phyloP scores from a whole-genome alignment of 306 rosid species.

The Casuarina cunninghamiana region DNA sequence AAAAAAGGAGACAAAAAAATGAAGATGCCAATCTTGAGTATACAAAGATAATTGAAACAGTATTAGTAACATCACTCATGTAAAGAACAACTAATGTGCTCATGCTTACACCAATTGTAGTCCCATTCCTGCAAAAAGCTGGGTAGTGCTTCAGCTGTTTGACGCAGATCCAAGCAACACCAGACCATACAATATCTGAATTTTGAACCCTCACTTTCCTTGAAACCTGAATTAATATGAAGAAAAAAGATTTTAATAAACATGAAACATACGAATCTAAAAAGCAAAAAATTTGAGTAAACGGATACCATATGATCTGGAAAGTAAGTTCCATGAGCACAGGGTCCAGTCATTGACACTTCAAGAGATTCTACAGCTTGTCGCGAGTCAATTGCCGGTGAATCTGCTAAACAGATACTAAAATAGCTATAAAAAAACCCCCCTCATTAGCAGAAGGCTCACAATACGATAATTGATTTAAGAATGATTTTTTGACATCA shows the following conservation, averaged over 20 bases:
- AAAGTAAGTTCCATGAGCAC: conserved; percentile 32
- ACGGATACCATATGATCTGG: conserved; percentile 61
- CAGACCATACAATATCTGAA: conserved; percentile 77
- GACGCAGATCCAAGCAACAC: conserved; percentile 63
- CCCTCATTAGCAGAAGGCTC: background rate
- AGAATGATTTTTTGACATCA: background rate
- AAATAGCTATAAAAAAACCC: conserved; percentile 16
- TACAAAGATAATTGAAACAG: background rate
- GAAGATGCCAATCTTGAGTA: background rate
- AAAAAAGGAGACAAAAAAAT: background rate
- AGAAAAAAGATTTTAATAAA: conserved; percentile 20
- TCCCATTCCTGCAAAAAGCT: conserved; percentile 61
- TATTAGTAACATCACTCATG: background rate
- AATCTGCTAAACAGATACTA: conserved; percentile 46
- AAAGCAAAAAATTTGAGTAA: conserved; percentile 14
- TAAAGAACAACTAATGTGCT: conserved; percentile 18
- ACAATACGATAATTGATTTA: background rate
- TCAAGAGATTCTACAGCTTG: conserved; percentile 35
- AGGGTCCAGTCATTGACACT: conserved; percentile 31
- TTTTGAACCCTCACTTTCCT: conserved; percentile 61
- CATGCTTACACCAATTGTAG: conserved; percentile 53
- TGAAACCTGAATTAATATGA: conserved; percentile 47
- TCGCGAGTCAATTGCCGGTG: conserved; percentile 34
- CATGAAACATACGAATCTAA: conserved; percentile 6
- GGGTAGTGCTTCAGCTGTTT: conserved; percentile 83